Evolutionary conservation across 2,329 filamentous ascomycete genomes (phyloP).

Genomic region (Balansia obtecta): DNA sequence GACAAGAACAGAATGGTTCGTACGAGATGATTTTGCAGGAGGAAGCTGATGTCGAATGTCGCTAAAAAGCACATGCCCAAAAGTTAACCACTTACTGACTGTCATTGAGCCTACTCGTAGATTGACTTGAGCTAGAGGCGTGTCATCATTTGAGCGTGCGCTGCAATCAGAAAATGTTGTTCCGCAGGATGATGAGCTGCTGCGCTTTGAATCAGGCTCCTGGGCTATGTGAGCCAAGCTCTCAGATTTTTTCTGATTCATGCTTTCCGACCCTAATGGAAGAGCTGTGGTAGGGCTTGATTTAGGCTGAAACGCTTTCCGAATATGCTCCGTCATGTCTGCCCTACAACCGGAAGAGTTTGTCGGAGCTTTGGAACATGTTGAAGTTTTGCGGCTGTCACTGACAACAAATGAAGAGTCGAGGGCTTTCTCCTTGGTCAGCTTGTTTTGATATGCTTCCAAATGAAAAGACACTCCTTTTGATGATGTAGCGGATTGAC

Average conservation of each 20-base stretch:
- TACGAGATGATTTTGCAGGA: constrained; percentile 20
- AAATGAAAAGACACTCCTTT: constrained; percentile 43
- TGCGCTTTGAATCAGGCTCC: constrained; percentile 14
- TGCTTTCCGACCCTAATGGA: neutral
- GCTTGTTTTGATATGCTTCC: constrained; percentile 31
- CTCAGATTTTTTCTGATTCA: neutral
- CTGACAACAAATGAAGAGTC: constrained; percentile 35
- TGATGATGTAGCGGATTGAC: constrained; percentile 43
- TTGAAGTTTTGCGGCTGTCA: constrained; percentile 19
- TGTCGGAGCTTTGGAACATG: constrained; percentile 21
- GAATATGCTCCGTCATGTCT: constrained; percentile 41
- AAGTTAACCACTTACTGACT: constrained; percentile 78
- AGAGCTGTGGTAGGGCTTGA: constrained; percentile 24
- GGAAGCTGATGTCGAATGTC: constrained; percentile 61
- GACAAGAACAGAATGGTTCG: constrained; percentile 56
- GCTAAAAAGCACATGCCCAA: constrained; percentile 73
- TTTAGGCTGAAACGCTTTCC: constrained; percentile 32
- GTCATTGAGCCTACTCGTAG: constrained; percentile 71
- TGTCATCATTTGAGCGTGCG: constrained; percentile 42
- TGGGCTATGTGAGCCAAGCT: neutral
- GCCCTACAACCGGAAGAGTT: constrained; percentile 41
- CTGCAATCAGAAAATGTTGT: constrained; percentile 30
- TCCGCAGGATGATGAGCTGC: constrained; percentile 19
- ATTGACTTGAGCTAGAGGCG: constrained; percentile 58
- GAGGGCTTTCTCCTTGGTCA: constrained; percentile 24